Percentiles rank a stretch among this genome's conserved stretches.
phyloP scores from a whole-genome alignment of 441 rosid species.

The Erodium moschatum region DNA sequence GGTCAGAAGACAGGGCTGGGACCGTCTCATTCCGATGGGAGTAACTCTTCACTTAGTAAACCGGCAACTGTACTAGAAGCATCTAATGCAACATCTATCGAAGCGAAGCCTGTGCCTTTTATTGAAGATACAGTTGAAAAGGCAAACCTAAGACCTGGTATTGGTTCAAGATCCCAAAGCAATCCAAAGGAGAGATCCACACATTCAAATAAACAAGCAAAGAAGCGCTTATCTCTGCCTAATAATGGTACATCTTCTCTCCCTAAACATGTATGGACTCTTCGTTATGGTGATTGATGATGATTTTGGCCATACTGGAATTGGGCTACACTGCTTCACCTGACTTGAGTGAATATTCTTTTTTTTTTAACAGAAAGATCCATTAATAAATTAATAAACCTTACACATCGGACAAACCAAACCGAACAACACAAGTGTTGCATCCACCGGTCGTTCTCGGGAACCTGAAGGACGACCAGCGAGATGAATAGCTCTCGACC shows the following conservation, averaged over 20 bases:
- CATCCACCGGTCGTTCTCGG: too few species aligned
- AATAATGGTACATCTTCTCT: constrained; percentile 44
- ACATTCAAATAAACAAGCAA: constrained; percentile 42
- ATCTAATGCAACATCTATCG: constrained; percentile 31
- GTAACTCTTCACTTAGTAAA: constrained; percentile 50
- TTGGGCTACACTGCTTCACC: neutral
- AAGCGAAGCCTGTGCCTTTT: constrained; percentile 43
- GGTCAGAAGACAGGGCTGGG: constrained; percentile 67
- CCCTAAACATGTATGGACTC: constrained; percentile 2
- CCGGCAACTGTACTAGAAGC: constrained; percentile 43
- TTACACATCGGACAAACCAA: too few species aligned
- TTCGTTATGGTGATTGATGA: neutral
- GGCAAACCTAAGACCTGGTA: constrained; percentile 40
- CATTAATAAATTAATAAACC: too few species aligned
- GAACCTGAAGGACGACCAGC: too few species aligned
- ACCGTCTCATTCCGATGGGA: constrained; percentile 57
- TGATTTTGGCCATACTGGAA: neutral
- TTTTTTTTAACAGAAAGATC: too few species aligned
- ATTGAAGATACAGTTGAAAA: constrained; percentile 46
- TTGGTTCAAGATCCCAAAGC: constrained; percentile 63
- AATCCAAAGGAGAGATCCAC: constrained; percentile 77
- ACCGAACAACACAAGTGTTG: too few species aligned
- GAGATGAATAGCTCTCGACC: too few species aligned
- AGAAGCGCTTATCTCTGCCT: constrained; percentile 74
- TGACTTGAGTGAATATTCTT: too few species aligned